Evolutionary conservation across 2,329 filamentous ascomycete species (phyloP).

Genomic region (Penicillium sp.): DNA sequence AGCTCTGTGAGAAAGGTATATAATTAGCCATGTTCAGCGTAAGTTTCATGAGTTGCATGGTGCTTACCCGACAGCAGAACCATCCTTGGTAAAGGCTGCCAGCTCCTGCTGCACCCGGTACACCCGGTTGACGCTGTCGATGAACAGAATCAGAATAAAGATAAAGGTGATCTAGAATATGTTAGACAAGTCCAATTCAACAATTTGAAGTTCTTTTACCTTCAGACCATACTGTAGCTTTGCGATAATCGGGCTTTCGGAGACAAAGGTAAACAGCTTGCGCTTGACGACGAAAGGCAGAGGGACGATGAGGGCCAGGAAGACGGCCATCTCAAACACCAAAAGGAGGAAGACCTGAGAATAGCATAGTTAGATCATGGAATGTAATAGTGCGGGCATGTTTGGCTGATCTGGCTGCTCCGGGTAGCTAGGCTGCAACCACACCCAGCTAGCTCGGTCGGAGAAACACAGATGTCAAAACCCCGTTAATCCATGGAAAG

Average conservation of each 20-base stretch:
- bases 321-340: slow-evolving; percentile 49
- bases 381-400: background rate
- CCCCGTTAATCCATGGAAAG: background rate
- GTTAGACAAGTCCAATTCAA: background rate
- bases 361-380: slow-evolving; percentile 7
- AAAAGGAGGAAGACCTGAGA: slow-evolving; percentile 48
- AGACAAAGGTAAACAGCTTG: slow-evolving; percentile 93
- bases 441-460: slow-evolving; percentile 3
- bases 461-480: background rate
- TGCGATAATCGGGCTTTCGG: slow-evolving; percentile 75
- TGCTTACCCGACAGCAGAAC: slow-evolving; percentile 49
- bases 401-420: slow-evolving; percentile 5
- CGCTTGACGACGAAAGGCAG: slow-evolving; percentile 82
- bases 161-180: slow-evolving; percentile 80
- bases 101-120: slow-evolving; percentile 95
- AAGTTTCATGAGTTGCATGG: background rate
- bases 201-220: slow-evolving; percentile 40
- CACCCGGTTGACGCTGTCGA: slow-evolving; percentile 93
- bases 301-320: slow-evolving; percentile 59
- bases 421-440: slow-evolving; percentile 23
- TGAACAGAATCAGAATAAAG: slow-evolving; percentile 96
- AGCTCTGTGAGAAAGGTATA: slow-evolving; percentile 45
- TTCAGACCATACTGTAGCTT: slow-evolving; percentile 97
- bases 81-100: slow-evolving; percentile 63
- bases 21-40: slow-evolving; percentile 6